phyloP scores from a whole-genome alignment of 140 eudicot genomes.

The Oenanthe javanica region DNA sequence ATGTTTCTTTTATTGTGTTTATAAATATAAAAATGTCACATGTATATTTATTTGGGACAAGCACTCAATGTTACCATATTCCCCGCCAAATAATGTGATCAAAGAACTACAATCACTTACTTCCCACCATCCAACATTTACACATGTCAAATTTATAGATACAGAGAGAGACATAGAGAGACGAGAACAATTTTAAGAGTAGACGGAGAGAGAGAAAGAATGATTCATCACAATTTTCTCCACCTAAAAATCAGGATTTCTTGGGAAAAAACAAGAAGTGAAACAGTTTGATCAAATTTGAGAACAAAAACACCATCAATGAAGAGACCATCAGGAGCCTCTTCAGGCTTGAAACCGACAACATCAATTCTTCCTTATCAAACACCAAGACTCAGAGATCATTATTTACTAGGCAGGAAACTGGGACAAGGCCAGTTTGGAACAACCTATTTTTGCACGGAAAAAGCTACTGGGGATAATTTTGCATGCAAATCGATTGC shows the following conservation, averaged over 20 bases:
- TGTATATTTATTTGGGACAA: too few relatives aligned
- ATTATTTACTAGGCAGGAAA: slow-evolving; percentile 19
- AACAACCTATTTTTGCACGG: slow-evolving; percentile 20
- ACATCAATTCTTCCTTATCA: slow-evolving; percentile 18
- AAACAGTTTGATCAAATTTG: not conserved
- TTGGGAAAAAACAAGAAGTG: not conserved
- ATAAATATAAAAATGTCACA: not conserved
- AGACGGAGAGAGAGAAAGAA: not conserved
- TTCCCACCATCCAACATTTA: not conserved
- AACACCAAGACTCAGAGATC: slow-evolving; percentile 24
- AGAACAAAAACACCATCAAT: slow-evolving; percentile 12
- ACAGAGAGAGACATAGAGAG: slow-evolving; percentile 2
- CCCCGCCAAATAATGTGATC: too few relatives aligned
- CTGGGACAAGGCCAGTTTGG: slow-evolving; percentile 28
- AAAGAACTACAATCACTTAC: not conserved
- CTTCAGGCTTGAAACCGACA: slow-evolving; percentile 10
- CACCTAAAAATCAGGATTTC: not conserved
- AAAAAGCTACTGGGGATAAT: slow-evolving; percentile 29
- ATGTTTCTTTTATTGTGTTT: not conserved
- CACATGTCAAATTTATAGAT: not conserved
- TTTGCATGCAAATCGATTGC: slow-evolving; percentile 92
- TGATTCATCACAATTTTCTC: slow-evolving; percentile 11
- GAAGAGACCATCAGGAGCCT: slow-evolving; percentile 16
- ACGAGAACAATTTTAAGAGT: not conserved
- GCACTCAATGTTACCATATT: too few relatives aligned